Evolutionary conservation across 2,329 filamentous ascomycete species (phyloP).

Genomic region (Xylaria polymorpha): DNA sequence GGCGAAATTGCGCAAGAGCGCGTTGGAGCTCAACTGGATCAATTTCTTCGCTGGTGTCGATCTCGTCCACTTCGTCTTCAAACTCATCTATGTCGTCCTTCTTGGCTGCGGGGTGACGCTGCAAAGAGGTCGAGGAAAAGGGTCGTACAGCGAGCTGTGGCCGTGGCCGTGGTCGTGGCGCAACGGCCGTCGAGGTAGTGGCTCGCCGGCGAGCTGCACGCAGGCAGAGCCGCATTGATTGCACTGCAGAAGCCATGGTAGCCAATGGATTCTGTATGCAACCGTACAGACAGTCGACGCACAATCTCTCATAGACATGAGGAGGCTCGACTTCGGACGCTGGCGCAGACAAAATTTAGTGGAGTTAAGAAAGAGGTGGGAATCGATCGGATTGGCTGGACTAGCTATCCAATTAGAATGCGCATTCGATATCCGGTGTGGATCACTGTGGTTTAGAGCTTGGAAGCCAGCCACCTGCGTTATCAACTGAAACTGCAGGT

Average conservation of each 20-base stretch:
- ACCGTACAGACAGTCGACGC: conserved; percentile 27
- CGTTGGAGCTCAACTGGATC: conserved; percentile 8
- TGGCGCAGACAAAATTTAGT: conserved; percentile 37
- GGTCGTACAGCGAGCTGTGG: conserved; percentile 42
- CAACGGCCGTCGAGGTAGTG: conserved; percentile 37
- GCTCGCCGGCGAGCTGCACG: conserved; percentile 50
- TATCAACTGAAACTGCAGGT: too few relatives aligned
- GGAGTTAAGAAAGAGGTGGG: conserved; percentile 22
- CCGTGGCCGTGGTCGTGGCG: conserved; percentile 36
- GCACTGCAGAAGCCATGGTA: conserved; percentile 56
- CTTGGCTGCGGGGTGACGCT: conserved; percentile 38
- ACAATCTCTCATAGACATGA: conserved; percentile 25
- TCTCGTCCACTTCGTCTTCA: conserved; percentile 34
- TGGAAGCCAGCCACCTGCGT: background rate
- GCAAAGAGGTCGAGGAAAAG: conserved; percentile 47
- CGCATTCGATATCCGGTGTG: background rate
- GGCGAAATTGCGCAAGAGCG: background rate
- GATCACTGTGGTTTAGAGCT: background rate
- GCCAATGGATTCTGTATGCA: conserved; percentile 38
- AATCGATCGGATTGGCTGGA: conserved; percentile 25
- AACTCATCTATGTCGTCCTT: conserved; percentile 41
- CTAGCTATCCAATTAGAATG: conserved; percentile 17
- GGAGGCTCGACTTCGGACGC: conserved; percentile 28
- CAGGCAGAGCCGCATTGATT: conserved; percentile 55
- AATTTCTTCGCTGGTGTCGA: conserved; percentile 19